A percentile compares a stretch with the other conserved stretches of the same genome.
These are phyloP conservation scores for Friedmanniomyces simplex DNA, from an alignment of 495 filamentous ascomycete genomes.

Conservation along the genomic window DNA sequence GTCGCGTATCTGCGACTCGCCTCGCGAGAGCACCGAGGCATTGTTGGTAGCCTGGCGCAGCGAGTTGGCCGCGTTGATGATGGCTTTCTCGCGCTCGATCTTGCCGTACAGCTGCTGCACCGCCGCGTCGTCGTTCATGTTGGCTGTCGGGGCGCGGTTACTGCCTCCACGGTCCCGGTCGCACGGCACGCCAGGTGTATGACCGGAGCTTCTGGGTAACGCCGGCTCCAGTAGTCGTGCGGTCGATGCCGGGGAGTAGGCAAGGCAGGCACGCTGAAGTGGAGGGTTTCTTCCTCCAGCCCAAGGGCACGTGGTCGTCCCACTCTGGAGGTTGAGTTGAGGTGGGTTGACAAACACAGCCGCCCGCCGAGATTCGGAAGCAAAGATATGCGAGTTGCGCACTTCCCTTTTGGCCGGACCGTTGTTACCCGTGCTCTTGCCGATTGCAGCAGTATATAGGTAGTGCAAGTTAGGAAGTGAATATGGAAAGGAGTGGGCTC, in stretches of 20 bases:
- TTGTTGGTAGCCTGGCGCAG: conserved; percentile 96
- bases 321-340: no score
- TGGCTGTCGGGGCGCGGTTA: conserved; percentile 1
- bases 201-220: no score
- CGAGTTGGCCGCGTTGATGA: conserved; percentile 85
- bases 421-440: no score
- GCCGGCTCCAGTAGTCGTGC: no score
- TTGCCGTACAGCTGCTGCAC: conserved; percentile 85
- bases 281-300: background rate
- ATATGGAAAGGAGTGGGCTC: no score
- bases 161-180: background rate
- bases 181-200: background rate
- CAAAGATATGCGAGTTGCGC: no score
- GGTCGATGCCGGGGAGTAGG: background rate
- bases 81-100: conserved; percentile 93
- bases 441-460: no score
- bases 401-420: no score
- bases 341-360: no score
- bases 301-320: no score
- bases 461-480: no score
- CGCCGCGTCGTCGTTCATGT: conserved; percentile 63
- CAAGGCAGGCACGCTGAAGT: background rate
- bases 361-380: no score
- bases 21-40: conserved; percentile 70
- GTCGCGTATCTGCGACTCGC: conserved; percentile 88